Base-by-base conservation (phyloP, 2,329 filamentous ascomycete species). In the Parasarocladium wereldwijsianum region DNA sequence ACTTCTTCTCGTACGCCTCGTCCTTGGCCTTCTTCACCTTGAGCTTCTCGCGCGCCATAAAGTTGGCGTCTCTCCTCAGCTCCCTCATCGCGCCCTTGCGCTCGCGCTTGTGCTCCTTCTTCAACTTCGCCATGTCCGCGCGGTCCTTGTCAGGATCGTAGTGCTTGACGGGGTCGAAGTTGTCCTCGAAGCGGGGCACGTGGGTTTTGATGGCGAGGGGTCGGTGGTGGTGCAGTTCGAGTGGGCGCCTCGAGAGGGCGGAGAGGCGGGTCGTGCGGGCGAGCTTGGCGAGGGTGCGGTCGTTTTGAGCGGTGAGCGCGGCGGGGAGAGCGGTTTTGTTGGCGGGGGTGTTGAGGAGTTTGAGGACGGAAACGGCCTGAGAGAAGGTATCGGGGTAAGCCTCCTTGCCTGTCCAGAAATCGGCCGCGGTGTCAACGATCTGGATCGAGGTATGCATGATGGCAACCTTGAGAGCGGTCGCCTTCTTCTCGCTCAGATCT, bases 131-230 rank as follows among this genome's bases (percentile, higher is more conserved):
- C 37, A 80, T 57, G 47, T 94, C 85, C 14, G 82, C 77, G 19
- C 90, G 81, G 55, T 93, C 85, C 41, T 76, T 77, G 55, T 98
- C 81, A 1, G 85, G 85, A 49, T 98, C 92, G 69, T 98, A 96
- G 66, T 96, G 90, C 59, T 85, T 87, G 60, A 81, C 74, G 3
- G 90, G 90, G 52, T 93, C 90, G 68, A 85, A 98, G 34, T 71
- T 68, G 50, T 94, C 87, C 58, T 96, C 90, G 58, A 96, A 98
- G 54, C 93, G 93, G 54, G 90, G 90, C 26, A 94, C 74, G 34
- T 71, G 76, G 6, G 74, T 76, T 53, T 87, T 86, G 61, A 96
- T 93, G 14, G 90, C 77, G 3, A 93, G 67, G 0, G 86, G 84
- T 1, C 70, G 69, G 62, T 98, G 90, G 55, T 90, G 70, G 58